Evolutionary conservation across 768 basidiomycete genomes (phyloP).

Genomic region (Agaricus subrufescens): DNA sequence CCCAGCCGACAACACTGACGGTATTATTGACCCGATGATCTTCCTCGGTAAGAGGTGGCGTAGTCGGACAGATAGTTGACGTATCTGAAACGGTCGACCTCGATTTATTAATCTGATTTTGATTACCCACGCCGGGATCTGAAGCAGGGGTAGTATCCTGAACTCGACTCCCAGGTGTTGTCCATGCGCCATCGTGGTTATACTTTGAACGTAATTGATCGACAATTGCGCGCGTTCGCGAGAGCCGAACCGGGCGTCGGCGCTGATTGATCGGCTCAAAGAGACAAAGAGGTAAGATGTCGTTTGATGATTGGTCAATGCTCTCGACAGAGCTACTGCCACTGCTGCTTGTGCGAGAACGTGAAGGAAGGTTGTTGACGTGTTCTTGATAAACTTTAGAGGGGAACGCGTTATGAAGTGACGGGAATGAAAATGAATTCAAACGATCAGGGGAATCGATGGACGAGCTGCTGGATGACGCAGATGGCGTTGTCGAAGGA

Average conservation of each 20-base stretch:
- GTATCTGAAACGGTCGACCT: background rate
- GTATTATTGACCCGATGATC: background rate
- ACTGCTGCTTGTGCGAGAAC: slow-evolving; percentile 7
- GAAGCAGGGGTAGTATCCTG: slow-evolving; percentile 3
- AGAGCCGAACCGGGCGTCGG: slow-evolving; percentile 36
- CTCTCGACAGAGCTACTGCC: background rate
- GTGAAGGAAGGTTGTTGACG: slow-evolving; percentile 23
- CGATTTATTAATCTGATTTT: background rate
- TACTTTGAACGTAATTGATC: slow-evolving; percentile 43
- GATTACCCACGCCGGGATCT: background rate
- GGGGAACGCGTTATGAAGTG: slow-evolving; percentile 24
- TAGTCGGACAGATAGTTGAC: background rate
- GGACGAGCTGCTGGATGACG: slow-evolving; percentile 1
- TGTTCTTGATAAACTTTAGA: slow-evolving; percentile 48
- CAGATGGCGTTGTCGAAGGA: slow-evolving; percentile 17
- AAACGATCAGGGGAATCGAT: slow-evolving; percentile 17
- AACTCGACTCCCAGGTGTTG: slow-evolving; percentile 13
- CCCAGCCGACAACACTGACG: background rate
- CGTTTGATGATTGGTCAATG: slow-evolving; percentile 23
- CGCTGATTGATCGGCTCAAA: slow-evolving; percentile 28
- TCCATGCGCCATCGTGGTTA: background rate
- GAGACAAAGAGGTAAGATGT: slow-evolving; percentile 41
- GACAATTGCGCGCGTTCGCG: slow-evolving; percentile 56
- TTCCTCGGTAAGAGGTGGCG: slow-evolving; percentile 4
- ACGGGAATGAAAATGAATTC: slow-evolving; percentile 43